These are phyloP conservation scores for Cryptosporidium ubiquitum DNA, from an alignment of 169 alveolate species.

Conservation along the genomic window DNA sequence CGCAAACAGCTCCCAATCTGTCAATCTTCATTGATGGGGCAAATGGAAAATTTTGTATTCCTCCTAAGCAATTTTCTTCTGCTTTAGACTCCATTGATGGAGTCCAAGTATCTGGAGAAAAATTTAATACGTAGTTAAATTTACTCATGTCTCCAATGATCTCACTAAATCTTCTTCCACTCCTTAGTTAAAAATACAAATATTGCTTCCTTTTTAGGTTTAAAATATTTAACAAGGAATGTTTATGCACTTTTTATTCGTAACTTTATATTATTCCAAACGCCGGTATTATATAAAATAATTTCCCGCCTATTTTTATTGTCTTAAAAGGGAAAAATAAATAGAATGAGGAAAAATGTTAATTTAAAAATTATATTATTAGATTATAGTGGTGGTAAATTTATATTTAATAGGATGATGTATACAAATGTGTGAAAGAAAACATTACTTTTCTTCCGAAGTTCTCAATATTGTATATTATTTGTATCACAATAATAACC, in stretches of 20 bases:
- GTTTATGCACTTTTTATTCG: neutral
- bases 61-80: conserved; percentile 79
- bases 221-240: neutral
- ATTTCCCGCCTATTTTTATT: neutral
- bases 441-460: neutral
- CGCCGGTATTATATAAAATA: neutral
- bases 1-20: conserved; percentile 85
- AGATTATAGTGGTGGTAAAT: neutral
- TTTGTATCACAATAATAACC: neutral
- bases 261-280: neutral
- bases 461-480: too few relatives aligned
- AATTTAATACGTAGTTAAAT: conserved; percentile 15
- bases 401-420: too few relatives aligned
- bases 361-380: neutral
- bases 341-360: neutral
- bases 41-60: conserved; percentile 83
- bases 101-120: conserved; percentile 66
- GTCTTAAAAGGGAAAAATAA: neutral
- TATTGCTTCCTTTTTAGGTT: neutral
- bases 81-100: conserved; percentile 58
- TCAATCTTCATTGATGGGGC: conserved; percentile 87
- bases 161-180: neutral
- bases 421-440: neutral
- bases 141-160: conserved; percentile 10
- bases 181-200: neutral